phyloP scores from a whole-genome alignment of 768 basidiomycete species.

The Suillus fuscotomentosus region DNA sequence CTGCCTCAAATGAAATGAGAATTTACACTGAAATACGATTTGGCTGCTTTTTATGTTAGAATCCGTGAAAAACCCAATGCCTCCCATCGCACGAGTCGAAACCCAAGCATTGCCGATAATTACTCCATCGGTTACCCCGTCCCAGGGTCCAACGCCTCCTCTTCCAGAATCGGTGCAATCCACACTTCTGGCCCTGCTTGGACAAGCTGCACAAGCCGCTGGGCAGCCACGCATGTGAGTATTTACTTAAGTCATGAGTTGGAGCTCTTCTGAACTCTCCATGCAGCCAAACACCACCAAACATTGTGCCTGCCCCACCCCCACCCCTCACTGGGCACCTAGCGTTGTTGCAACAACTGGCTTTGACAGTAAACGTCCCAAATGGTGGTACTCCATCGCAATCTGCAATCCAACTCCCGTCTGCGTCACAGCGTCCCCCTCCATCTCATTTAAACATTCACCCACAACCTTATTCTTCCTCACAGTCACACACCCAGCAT shows the following conservation, averaged over 20 bases:
- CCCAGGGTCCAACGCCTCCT: constrained; percentile 21
- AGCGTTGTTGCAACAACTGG: constrained; percentile 74
- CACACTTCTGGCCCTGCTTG: constrained; percentile 65
- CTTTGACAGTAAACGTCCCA: constrained; percentile 53
- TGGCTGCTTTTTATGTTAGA: constrained; percentile 63
- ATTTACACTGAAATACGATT: constrained; percentile 60
- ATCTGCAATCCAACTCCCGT: constrained; percentile 14
- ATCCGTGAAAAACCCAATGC: constrained; percentile 37
- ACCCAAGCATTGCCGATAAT: constrained; percentile 28
- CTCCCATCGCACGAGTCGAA: constrained; percentile 37
- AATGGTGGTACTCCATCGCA: constrained; percentile 23
- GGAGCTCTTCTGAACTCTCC: neutral
- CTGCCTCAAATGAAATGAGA: constrained; percentile 52
- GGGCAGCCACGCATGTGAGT: constrained; percentile 40
- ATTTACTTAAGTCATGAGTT: constrained; percentile 4
- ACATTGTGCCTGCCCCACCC: constrained; percentile 35
- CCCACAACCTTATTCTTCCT: constrained; percentile 2
- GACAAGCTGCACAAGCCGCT: constrained; percentile 56
- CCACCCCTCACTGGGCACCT: constrained; percentile 49
- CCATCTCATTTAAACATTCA: constrained; percentile 9
- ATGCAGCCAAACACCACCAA: constrained; percentile 63
- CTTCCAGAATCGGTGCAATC: constrained; percentile 47
- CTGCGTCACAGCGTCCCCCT: constrained; percentile 26
- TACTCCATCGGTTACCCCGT: constrained; percentile 24
- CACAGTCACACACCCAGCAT: constrained; percentile 28